These are phyloP conservation scores for Penicillium psychrofluorescens DNA, from an alignment of 495 filamentous ascomycete genomes.

Conservation along the genomic window DNA sequence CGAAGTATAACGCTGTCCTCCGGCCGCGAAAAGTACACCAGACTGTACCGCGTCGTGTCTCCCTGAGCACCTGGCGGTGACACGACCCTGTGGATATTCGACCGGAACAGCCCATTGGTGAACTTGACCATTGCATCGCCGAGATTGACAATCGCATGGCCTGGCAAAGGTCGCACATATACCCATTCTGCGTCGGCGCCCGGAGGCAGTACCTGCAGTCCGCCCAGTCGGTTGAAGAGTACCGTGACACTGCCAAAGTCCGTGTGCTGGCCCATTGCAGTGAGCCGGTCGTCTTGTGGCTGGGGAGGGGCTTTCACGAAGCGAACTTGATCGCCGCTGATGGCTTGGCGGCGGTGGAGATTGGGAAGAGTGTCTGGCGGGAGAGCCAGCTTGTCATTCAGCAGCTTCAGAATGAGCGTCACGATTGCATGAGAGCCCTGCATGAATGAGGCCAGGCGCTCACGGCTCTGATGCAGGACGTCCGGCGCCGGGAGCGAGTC, in stretches of 20 bases:
- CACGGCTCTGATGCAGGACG: conserved; percentile 28
- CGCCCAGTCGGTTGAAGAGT: conserved; percentile 54
- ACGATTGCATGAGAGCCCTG: conserved; percentile 40
- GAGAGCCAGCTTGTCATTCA: conserved; percentile 46
- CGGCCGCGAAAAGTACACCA: conserved; percentile 57
- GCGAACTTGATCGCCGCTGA: conserved; percentile 53
- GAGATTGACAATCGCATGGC: conserved; percentile 56
- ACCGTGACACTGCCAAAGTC: conserved; percentile 50
- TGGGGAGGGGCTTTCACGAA: conserved; percentile 44
- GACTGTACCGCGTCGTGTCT: conserved; percentile 43
- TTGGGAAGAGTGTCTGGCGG: conserved; percentile 35
- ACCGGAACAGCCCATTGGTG: conserved; percentile 51
- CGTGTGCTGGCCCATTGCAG: conserved; percentile 43
- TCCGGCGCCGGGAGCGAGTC: conserved; percentile 37
- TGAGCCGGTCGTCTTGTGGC: conserved; percentile 28
- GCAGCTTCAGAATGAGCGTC: conserved; percentile 37
- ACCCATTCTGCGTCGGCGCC: conserved; percentile 44
- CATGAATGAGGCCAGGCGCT: conserved; percentile 41
- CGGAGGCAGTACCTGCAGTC: conserved; percentile 49
- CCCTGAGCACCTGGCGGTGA: conserved; percentile 49
- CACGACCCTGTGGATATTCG: conserved; percentile 58
- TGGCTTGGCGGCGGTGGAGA: conserved; percentile 41
- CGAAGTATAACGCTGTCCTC: conserved; percentile 49
- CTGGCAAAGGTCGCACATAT: conserved; percentile 51
- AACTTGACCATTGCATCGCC: conserved; percentile 61